A percentile compares a stretch with the other conserved stretches of the same genome.
phyloP scores from a whole-genome alignment of 176 grass and related monocot genomes.

The Oryza longistaminata region DNA sequence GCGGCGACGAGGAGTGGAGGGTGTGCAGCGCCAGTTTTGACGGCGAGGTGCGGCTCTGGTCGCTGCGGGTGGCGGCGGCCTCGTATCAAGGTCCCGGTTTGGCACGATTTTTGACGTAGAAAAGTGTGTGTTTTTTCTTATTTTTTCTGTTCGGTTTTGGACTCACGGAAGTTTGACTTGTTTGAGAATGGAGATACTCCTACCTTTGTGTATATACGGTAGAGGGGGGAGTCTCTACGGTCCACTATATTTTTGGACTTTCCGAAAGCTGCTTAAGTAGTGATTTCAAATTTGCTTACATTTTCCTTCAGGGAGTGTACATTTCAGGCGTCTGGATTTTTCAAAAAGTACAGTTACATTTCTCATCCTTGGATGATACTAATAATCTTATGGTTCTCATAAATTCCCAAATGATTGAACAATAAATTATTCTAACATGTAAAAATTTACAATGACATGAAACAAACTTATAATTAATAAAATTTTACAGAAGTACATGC shows the following conservation, averaged over 20 bases:
- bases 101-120: slow-evolving; percentile 28
- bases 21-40: slow-evolving; percentile 81
- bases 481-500: too few relatives aligned
- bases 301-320: too few relatives aligned
- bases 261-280: background rate
- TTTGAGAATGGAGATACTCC: background rate
- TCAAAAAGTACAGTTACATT: too few relatives aligned
- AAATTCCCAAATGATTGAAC: too few relatives aligned
- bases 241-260: background rate
- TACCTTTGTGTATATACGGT: background rate
- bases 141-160: background rate
- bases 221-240: background rate
- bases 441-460: too few relatives aligned
- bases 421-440: background rate
- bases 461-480: too few relatives aligned
- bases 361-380: too few relatives aligned
- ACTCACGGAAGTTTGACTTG: background rate
- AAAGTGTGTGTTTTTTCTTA: background rate
- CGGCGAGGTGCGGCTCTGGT: slow-evolving; percentile 75
- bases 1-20: slow-evolving; percentile 50
- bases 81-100: slow-evolving; percentile 35
- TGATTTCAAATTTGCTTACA: background rate
- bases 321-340: too few relatives aligned
- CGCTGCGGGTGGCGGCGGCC: slow-evolving; percentile 50
- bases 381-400: too few relatives aligned